A percentile compares a stretch with the other conserved stretches of the same genome.
Conservation (phyloP, 2,329 filamentous ascomycete species). For the Colletotrichum spaethianum region DNA sequence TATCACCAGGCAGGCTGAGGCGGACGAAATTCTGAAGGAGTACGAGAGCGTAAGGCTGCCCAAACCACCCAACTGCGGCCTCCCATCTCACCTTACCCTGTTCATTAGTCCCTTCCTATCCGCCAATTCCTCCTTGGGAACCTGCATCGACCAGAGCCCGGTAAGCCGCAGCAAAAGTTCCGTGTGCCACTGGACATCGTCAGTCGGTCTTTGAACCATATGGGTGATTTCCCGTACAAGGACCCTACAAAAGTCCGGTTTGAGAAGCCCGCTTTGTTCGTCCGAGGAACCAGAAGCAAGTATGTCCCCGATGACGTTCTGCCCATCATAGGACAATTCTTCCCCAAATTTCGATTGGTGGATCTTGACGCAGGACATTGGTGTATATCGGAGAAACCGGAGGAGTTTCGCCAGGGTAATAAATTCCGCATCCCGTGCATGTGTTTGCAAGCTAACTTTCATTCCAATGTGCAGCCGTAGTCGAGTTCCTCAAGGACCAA, state of each 20-base stretch:
- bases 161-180: conserved; percentile 75
- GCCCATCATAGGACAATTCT: conserved; percentile 85
- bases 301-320: conserved; percentile 87
- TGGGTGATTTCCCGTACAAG: conserved; percentile 92
- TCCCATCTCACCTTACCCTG: background rate
- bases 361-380: conserved; percentile 88
- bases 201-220: conserved; percentile 75
- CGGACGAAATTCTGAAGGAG: conserved; percentile 81
- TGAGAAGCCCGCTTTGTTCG: conserved; percentile 83
- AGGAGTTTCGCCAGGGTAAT: conserved; percentile 81
- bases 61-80: too few relatives aligned
- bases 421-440: conserved; percentile 19
- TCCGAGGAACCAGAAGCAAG: conserved; percentile 81
- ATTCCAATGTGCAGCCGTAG: conserved; percentile 63
- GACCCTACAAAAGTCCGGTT: conserved; percentile 79
- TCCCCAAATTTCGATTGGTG: conserved; percentile 80
- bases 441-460: conserved; percentile 19
- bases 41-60: conserved; percentile 76
- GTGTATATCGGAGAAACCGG: conserved; percentile 90
- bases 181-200: conserved; percentile 84
- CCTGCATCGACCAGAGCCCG: conserved; percentile 68
- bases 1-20: conserved; percentile 80
- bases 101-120: conserved; percentile 74
- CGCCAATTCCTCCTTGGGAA: conserved; percentile 95
- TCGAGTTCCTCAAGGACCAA: conserved; percentile 71